Conservation (phyloP, 495 filamentous ascomycete genomes). For the Penicillium argentinense region DNA sequence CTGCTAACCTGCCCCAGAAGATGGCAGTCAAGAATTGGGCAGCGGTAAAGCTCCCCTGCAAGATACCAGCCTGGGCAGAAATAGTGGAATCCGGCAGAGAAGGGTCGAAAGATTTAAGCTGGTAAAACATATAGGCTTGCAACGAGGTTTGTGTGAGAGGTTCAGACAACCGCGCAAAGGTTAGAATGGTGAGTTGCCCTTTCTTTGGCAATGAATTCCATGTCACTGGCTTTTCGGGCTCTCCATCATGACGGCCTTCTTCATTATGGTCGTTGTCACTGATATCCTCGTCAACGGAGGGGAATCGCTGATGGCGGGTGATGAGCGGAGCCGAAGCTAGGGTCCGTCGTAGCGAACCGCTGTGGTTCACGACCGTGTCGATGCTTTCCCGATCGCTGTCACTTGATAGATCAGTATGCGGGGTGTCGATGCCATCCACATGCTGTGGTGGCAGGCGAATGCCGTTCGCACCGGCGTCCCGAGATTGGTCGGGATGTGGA, state of each 20-base stretch:
- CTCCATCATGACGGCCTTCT: not conserved
- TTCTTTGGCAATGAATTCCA: conserved; percentile 73
- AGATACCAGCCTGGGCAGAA: conserved; percentile 71
- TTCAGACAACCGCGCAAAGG: conserved; percentile 72
- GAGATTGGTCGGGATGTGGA: conserved; percentile 6
- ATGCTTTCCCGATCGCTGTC: conserved; percentile 3
- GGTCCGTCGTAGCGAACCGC: conserved; percentile 1
- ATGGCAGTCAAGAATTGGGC: conserved; percentile 79
- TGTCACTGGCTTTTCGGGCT: conserved; percentile 51
- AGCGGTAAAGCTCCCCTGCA: conserved; percentile 73
- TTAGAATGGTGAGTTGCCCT: conserved; percentile 71
- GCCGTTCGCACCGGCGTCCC: not conserved
- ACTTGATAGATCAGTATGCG: not conserved
- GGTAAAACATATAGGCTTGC: conserved; percentile 74
- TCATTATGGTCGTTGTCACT: conserved; percentile 17
- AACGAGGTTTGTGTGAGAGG: conserved; percentile 77
- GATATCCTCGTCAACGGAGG: conserved; percentile 17
- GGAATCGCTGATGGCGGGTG: conserved; percentile 18
- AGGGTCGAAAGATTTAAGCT: conserved; percentile 66
- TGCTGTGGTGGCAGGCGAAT: conserved; percentile 1
- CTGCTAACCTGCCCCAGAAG: conserved; percentile 74
- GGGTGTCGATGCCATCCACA: not conserved
- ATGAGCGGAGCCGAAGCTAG: conserved; percentile 17
- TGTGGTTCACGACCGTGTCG: conserved; percentile 1
- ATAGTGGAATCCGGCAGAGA: conserved; percentile 65